These are phyloP conservation scores for Hippophae gyantsensis DNA, from an alignment of 306 rosid genomes.

Conservation along the genomic window DNA sequence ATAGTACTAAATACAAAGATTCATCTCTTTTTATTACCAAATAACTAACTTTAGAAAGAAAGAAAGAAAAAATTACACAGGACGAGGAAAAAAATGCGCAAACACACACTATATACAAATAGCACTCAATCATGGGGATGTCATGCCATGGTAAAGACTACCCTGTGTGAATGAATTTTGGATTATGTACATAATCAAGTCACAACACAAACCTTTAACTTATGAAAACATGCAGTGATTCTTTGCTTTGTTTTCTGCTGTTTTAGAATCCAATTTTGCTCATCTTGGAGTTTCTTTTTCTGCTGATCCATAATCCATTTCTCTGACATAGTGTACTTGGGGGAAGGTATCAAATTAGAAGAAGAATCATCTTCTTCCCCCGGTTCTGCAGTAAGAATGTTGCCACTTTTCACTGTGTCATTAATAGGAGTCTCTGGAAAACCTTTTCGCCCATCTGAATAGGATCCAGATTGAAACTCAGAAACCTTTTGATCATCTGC, in stretches of 20 bases:
- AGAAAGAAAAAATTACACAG: no score
- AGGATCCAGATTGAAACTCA: conserved; percentile 20
- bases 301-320: conserved; percentile 80
- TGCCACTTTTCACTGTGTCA: conserved; percentile 20
- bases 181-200: not conserved
- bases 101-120: no score
- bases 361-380: conserved; percentile 41
- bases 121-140: no score
- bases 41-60: no score
- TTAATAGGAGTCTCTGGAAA: conserved; percentile 19
- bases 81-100: no score
- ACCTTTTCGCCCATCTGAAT: conserved; percentile 20
- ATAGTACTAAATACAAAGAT: no score
- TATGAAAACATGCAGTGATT: conserved; percentile 56
- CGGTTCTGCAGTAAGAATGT: conserved; percentile 38
- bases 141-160: no score
- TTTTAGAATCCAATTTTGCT: conserved; percentile 58
- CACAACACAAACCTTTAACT: conserved; percentile 56
- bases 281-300: conserved; percentile 53
- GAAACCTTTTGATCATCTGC: conserved; percentile 25
- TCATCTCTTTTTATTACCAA: no score
- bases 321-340: conserved; percentile 81
- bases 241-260: conserved; percentile 68
- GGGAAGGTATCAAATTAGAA: conserved; percentile 41
- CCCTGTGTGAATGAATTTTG: no score